Conservation (phyloP, 371 early-diverging fungal genomes). For the Circinella minor region DNA sequence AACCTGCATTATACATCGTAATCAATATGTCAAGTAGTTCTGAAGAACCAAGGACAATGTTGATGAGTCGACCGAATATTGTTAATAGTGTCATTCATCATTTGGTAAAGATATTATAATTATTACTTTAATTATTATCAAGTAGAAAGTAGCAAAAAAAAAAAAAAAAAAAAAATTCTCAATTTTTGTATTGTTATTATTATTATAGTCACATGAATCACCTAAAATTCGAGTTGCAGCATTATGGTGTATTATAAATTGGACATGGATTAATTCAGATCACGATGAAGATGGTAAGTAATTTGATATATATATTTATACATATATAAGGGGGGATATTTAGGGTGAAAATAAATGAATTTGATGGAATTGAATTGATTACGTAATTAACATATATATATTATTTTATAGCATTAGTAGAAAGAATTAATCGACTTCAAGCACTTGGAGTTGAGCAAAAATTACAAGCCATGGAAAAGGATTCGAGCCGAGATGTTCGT, state of each 20-base stretch:
- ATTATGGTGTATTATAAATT: slow-evolving; percentile 83
- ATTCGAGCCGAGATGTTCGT: slow-evolving; percentile 71
- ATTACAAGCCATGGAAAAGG: slow-evolving; percentile 57
- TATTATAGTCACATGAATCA: slow-evolving; percentile 61
- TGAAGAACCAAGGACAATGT: slow-evolving; percentile 66
- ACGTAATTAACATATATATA: no score
- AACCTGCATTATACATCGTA: slow-evolving; percentile 62
- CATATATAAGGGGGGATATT: no score
- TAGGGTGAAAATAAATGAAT: no score
- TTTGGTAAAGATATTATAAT: slow-evolving; percentile 50
- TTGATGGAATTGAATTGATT: no score
- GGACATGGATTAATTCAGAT: slow-evolving; percentile 73
- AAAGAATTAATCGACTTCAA: slow-evolving; percentile 33
- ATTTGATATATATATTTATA: neutral
- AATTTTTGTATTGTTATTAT: neutral
- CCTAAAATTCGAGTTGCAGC: slow-evolving; percentile 75
- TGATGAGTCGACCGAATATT: slow-evolving; percentile 65
- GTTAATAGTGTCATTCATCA: slow-evolving; percentile 57
- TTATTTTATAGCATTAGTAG: slow-evolving; percentile 8
- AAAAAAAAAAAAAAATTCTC: neutral
- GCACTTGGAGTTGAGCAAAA: slow-evolving; percentile 66
- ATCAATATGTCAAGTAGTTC: slow-evolving; percentile 80
- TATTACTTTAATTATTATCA: neutral
- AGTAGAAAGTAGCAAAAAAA: neutral
- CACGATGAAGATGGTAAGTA: slow-evolving; percentile 57